A percentile compares a stretch with the other conserved stretches of the same genome.
phyloP scores from a whole-genome alignment of 2,329 filamentous ascomycete species.

The Hymenoscyphus scutula region DNA sequence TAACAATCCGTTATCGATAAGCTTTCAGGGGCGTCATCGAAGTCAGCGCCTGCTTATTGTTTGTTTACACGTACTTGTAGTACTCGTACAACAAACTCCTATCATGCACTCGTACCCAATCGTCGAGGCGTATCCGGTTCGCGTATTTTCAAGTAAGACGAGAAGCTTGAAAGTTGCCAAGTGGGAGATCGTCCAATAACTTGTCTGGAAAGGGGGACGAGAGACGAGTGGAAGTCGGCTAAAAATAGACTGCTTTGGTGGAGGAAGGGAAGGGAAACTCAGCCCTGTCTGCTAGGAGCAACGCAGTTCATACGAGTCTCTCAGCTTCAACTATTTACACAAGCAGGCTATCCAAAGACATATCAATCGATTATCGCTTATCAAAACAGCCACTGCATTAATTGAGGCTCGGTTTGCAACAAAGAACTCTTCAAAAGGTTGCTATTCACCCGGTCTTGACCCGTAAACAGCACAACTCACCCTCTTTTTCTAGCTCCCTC shows the following conservation, averaged over 20 bases:
- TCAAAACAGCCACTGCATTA: not conserved
- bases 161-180: not conserved
- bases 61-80: too few relatives aligned
- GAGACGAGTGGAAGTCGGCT: not conserved
- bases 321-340: not conserved
- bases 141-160: not conserved
- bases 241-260: conserved; percentile 1
- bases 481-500: not conserved
- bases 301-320: not conserved
- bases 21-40: conserved; percentile 1
- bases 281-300: not conserved
- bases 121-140: not conserved
- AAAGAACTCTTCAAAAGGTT: conserved; percentile 5
- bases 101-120: not conserved
- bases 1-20: not conserved
- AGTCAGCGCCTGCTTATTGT: not conserved
- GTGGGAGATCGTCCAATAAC: not conserved
- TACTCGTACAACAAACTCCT: not conserved
- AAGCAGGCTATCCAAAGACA: not conserved
- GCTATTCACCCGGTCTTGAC: conserved; percentile 8
- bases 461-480: not conserved
- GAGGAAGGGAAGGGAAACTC: too few relatives aligned
- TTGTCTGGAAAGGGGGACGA: not conserved
- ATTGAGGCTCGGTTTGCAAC: not conserved
- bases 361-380: not conserved